Conservation (phyloP, 805 yeast species). For the Yueomyces sp. region DNA sequence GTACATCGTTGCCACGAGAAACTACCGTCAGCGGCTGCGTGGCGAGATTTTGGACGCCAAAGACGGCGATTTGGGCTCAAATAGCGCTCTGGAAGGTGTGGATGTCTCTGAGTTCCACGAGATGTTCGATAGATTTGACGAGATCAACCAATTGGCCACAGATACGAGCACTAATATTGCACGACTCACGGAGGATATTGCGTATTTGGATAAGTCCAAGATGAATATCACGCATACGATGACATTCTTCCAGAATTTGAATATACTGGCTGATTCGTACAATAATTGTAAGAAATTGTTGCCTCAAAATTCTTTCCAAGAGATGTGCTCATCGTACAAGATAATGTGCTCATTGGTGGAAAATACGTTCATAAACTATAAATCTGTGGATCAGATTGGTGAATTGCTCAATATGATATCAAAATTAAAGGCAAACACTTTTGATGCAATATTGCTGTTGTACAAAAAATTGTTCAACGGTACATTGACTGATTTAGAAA, state of each 20-base stretch:
- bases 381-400: slow-evolving; percentile 58
- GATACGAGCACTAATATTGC: slow-evolving; percentile 50
- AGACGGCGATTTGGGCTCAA: background rate
- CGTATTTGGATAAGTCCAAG: slow-evolving; percentile 68
- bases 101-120: slow-evolving; percentile 10
- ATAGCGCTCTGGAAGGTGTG: background rate
- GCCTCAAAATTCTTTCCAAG: slow-evolving; percentile 7
- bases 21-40: slow-evolving; percentile 34
- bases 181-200: slow-evolving; percentile 63
- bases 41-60: slow-evolving; percentile 22
- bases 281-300: slow-evolving; percentile 10
- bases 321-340: slow-evolving; percentile 18
- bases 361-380: slow-evolving; percentile 42
- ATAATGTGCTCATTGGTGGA: slow-evolving; percentile 22
- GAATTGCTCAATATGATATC: slow-evolving; percentile 17
- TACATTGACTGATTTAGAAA: slow-evolving; percentile 3
- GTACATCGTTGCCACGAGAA: slow-evolving; percentile 35
- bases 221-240: slow-evolving; percentile 71
- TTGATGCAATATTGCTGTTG: slow-evolving; percentile 9
- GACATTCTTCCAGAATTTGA: slow-evolving; percentile 76
- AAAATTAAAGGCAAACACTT: slow-evolving; percentile 15
- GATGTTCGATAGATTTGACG: slow-evolving; percentile 36
- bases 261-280: slow-evolving; percentile 53
- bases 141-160: slow-evolving; percentile 74
- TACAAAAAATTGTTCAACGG: slow-evolving; percentile 4